Percentiles rank a stretch among this genome's conserved stretches.
Conservation (phyloP, 306 rosid genomes). For the Cicer arietinum region DNA sequence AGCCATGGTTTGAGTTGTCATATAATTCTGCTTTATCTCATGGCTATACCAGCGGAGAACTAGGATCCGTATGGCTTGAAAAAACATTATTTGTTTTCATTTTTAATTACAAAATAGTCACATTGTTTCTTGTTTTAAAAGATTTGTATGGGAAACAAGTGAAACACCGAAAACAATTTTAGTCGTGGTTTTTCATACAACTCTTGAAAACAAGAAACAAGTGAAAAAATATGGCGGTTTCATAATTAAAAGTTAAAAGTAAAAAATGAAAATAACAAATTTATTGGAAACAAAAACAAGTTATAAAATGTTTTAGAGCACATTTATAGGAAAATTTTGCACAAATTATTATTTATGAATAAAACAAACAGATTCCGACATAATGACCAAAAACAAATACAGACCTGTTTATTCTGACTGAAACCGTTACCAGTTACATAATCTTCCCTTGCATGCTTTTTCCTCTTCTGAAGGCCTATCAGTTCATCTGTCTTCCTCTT, state of each 20-base stretch:
- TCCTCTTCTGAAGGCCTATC: slow-evolving; percentile 44
- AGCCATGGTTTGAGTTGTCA: not conserved
- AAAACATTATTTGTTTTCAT: too few relatives aligned
- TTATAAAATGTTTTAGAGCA: not conserved
- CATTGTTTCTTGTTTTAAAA: not conserved
- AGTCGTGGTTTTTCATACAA: not conserved
- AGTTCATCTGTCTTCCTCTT: slow-evolving; percentile 68
- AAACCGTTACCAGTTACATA: slow-evolving; percentile 42
- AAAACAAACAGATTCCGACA: slow-evolving; percentile 11
- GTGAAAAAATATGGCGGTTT: not conserved
- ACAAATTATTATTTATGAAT: slow-evolving; percentile 16
- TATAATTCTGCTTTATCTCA: not conserved
- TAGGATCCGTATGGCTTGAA: too few relatives aligned
- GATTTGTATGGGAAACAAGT: not conserved
- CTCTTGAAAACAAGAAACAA: slow-evolving; percentile 7
- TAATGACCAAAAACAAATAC: slow-evolving; percentile 43
- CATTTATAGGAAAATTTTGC: slow-evolving; percentile 1
- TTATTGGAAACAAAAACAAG: not conserved
- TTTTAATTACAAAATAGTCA: not conserved
- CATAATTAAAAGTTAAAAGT: not conserved
- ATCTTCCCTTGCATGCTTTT: slow-evolving; percentile 47
- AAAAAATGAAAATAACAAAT: not conserved
- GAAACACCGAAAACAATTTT: not conserved
- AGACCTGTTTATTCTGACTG: slow-evolving; percentile 54
- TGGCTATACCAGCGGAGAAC: not conserved